Base-by-base conservation (phyloP, 305 asterid species). In the Rubia peregrina region DNA sequence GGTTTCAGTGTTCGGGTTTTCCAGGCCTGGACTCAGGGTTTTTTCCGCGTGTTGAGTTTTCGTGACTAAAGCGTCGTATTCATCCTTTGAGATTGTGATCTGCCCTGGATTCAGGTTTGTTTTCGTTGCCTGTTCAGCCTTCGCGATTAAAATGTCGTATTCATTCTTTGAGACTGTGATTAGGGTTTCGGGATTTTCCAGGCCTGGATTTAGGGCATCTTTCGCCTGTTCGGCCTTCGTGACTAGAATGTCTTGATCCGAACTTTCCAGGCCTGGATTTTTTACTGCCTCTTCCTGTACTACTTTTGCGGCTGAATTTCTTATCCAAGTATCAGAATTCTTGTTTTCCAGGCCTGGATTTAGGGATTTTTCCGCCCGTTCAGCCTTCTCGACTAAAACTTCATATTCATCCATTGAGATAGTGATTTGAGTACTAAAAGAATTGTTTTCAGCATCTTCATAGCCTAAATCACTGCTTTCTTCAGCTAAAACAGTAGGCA, bases 11-110 rank as follows among this genome's bases (percentile, higher is more conserved):
- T 11, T 51, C 68, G 8, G 19, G 9, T 30, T 78, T 60, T 38
- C 22, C 8, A 9, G 46, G 46, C 46, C 11, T 42, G 46, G 46
- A 42, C 6, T 42, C 11, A 6, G 46, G 46, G 10, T 0, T 42
- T 42, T 42, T 42, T 9, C 46, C 10, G 13, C 59, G 0, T 51
- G 59, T 17, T 51, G 22, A 51, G 62, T 68, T 43, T 64, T 73
- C 73, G 38, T 51, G 14, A 70, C 55, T 55, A 74, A 53, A 2
- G 7, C 56, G 36, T 64, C 71, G 7, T 64, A 67, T 41, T 77
- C 81, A 51, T 75, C 74, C 46, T 38, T 70, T 24, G 75, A 74
- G 40, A 74, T 68, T n/a, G 69, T 77, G 42, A 77, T 51, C 24
- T 17, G 22, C 59, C 59, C 59, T 51, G 59, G 59, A 51, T 17